Conservation (phyloP, 2,329 filamentous ascomycete genomes). For the Blumeriella jaapii region DNA sequence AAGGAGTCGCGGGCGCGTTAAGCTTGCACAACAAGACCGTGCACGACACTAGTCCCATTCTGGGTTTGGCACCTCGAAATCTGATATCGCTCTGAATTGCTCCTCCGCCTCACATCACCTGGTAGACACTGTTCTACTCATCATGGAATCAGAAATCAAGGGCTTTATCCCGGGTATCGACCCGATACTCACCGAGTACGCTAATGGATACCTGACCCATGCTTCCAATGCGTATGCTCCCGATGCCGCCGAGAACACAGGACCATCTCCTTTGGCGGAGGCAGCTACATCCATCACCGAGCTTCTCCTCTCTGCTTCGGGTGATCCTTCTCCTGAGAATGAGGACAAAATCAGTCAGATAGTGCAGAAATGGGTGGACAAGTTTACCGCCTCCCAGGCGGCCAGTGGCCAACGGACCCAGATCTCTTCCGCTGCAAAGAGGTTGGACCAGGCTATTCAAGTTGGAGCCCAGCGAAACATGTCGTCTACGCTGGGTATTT, state of each 20-base stretch:
- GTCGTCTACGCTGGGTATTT: conserved; percentile 85
- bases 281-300: conserved; percentile 78
- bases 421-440: conserved; percentile 65
- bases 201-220: conserved; percentile 87
- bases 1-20: neutral
- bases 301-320: conserved; percentile 85
- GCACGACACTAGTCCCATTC: too few species aligned
- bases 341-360: conserved; percentile 71
- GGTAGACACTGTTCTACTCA: too few species aligned
- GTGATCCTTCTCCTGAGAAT: conserved; percentile 59
- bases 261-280: conserved; percentile 68
- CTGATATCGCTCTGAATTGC: neutral
- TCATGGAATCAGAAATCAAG: conserved; percentile 82
- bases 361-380: conserved; percentile 80
- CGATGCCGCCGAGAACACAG: conserved; percentile 58
- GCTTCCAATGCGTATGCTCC: conserved; percentile 74
- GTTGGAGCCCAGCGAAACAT: conserved; percentile 91
- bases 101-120: too few species aligned
- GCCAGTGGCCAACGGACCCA: conserved; percentile 53
- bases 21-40: too few species aligned
- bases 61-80: too few species aligned
- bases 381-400: conserved; percentile 56
- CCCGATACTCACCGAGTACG: conserved; percentile 81
- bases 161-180: conserved; percentile 77
- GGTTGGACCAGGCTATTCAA: conserved; percentile 88